phyloP scores from a whole-genome alignment of 768 basidiomycete species.

The Strobilomyces dryophilus region DNA sequence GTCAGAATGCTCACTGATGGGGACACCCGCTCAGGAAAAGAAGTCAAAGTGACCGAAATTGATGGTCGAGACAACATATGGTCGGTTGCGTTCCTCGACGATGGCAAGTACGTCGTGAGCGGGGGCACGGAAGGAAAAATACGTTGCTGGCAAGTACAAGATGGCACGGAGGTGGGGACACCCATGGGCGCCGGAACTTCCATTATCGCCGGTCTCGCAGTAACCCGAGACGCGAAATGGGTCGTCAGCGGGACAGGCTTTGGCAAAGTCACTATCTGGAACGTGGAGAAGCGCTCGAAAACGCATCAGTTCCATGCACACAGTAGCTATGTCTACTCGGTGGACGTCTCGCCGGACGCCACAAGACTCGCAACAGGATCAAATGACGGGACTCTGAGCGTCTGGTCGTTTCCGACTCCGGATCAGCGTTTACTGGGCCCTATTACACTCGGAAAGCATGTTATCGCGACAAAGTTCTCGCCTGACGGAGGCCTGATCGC shows the following conservation, averaged over 20 bases:
- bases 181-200: neutral
- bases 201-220: neutral
- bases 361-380: slow-evolving; percentile 1
- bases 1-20: neutral
- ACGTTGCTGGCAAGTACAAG: slow-evolving; percentile 3
- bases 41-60: neutral
- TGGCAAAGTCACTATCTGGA: neutral
- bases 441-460: neutral
- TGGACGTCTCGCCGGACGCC: slow-evolving; percentile 7
- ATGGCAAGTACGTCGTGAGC: neutral
- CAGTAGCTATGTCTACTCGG: neutral
- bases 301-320: neutral
- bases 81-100: neutral
- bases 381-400: neutral
- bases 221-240: slow-evolving; percentile 3
- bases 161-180: neutral
- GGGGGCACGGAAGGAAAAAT: neutral
- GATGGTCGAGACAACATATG: neutral
- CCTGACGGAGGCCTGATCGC: slow-evolving; percentile 4
- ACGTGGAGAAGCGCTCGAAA: neutral
- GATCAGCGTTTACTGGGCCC: neutral
- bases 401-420: slow-evolving; percentile 8
- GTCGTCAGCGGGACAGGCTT: neutral
- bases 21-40: neutral
- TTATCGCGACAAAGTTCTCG: slow-evolving; percentile 7